Evolutionary conservation across 2,329 filamentous ascomycete species (phyloP).

Genomic region (Cladosporium phlei): DNA sequence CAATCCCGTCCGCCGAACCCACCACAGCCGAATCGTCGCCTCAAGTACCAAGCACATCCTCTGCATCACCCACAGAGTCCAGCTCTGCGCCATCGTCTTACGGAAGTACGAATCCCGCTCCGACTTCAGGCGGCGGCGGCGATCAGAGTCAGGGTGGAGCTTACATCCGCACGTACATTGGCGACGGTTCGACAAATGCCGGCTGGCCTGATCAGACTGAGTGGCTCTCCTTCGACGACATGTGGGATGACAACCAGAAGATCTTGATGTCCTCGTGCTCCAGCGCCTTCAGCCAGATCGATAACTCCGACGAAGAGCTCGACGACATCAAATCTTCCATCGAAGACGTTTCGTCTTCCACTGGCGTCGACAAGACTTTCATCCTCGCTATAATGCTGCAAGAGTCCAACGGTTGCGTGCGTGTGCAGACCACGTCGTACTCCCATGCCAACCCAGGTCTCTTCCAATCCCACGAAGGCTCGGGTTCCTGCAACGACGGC

Average conservation of each 20-base stretch:
- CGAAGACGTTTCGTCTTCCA: constrained; percentile 26
- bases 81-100: constrained; percentile 6
- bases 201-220: constrained; percentile 25
- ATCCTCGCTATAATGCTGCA: constrained; percentile 45
- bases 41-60: too few relatives aligned
- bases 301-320: constrained; percentile 41
- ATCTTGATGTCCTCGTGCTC: constrained; percentile 37
- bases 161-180: constrained; percentile 14
- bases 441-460: constrained; percentile 43
- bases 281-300: constrained; percentile 40
- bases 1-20: not conserved
- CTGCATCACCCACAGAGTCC: not conserved
- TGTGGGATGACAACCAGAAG: constrained; percentile 33
- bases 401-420: constrained; percentile 45
- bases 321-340: constrained; percentile 38
- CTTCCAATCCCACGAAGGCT: constrained; percentile 43
- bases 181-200: constrained; percentile 18
- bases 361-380: constrained; percentile 38
- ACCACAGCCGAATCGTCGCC: constrained; percentile 3
- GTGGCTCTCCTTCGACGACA: constrained; percentile 26
- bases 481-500: constrained; percentile 34
- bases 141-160: not conserved
- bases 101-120: constrained; percentile 1
- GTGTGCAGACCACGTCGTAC: constrained; percentile 41
- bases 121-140: constrained; percentile 6